Evolutionary conservation across 2,329 filamentous ascomycete genomes (phyloP).

Genomic region (Macrophomina phaseolina): DNA sequence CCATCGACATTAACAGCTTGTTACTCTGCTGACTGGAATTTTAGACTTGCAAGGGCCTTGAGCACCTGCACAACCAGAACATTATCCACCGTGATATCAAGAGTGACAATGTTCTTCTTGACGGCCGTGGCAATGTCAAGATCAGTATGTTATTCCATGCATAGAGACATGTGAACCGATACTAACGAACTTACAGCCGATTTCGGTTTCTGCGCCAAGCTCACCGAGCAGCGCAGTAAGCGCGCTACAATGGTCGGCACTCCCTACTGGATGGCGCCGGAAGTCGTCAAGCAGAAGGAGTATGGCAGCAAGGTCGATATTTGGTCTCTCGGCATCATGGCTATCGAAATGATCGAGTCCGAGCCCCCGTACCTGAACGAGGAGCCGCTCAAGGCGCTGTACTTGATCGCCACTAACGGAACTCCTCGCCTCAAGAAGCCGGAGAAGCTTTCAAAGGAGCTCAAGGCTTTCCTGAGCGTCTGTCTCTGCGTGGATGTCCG

Average conservation of each 20-base stretch:
- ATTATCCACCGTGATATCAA: constrained; percentile 99
- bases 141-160: constrained; percentile 72
- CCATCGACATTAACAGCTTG: not conserved
- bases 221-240: constrained; percentile 95
- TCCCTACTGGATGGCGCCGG: constrained; percentile 99
- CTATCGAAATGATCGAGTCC: constrained; percentile 99
- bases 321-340: constrained; percentile 99
- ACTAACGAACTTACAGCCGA: constrained; percentile 67
- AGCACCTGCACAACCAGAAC: constrained; percentile 92
- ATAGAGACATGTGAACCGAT: constrained; percentile 10
- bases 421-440: constrained; percentile 97
- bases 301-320: constrained; percentile 98
- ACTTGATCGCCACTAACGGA: constrained; percentile 96
- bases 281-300: constrained; percentile 99
- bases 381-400: constrained; percentile 94
- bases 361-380: constrained; percentile 98
- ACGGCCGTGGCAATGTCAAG: constrained; percentile 94
- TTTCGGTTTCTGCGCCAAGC: constrained; percentile 98
- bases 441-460: constrained; percentile 95
- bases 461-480: constrained; percentile 95
- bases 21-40: too few relatives aligned
- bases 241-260: constrained; percentile 99
- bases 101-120: constrained; percentile 95
- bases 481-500: constrained; percentile 97
- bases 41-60: constrained; percentile 91